Evolutionary conservation across 805 yeast species (phyloP).

Genomic region (Monosporozyma solicola): DNA sequence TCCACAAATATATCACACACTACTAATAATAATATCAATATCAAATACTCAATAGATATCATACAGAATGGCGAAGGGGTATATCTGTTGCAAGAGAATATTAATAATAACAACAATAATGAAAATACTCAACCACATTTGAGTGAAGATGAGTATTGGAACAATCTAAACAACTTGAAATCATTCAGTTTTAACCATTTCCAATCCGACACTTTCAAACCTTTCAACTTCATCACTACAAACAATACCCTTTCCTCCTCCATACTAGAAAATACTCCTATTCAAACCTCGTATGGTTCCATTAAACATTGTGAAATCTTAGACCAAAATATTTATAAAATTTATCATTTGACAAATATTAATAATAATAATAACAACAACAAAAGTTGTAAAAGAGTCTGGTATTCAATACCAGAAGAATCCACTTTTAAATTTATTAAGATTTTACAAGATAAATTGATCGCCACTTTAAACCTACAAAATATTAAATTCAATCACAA

Average conservation of each 20-base stretch:
- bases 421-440: neutral
- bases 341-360: neutral
- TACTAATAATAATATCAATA: too few species aligned
- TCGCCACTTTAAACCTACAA: neutral
- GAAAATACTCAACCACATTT: neutral
- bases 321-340: neutral
- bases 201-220: neutral
- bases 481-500: constrained; percentile 17
- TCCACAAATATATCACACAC: too few species aligned
- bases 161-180: neutral
- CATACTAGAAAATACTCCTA: neutral
- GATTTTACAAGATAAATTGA: neutral
- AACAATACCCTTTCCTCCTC: neutral
- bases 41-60: too few species aligned
- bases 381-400: neutral
- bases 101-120: neutral
- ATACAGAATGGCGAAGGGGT: neutral
- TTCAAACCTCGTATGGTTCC: neutral
- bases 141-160: neutral
- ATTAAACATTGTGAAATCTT: neutral
- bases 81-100: neutral
- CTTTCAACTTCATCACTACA: neutral
- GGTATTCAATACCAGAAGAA: neutral
- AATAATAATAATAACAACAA: neutral
- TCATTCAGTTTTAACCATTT: neutral